Base-by-base conservation (phyloP, 495 filamentous ascomycete genomes). In the Aspergillus conjunctus region DNA sequence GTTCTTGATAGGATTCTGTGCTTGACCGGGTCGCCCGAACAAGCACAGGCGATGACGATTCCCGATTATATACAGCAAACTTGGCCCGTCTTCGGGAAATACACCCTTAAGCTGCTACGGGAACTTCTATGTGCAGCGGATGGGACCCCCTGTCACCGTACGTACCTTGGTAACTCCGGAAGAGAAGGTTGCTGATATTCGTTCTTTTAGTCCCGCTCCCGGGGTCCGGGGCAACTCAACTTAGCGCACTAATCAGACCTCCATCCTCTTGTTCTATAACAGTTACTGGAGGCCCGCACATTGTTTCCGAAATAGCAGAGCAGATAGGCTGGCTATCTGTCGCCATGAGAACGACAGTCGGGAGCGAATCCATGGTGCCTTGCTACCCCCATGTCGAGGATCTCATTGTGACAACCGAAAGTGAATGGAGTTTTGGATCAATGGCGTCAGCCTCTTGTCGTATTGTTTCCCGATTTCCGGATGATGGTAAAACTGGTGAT, bases 291-390 rank as follows among this genome's bases (percentile, higher is more conserved):
- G 26, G 46, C 20, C 46, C 46, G 18, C 26, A 50, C 12, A 12
- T 50, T 22, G 46, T 50, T 50, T 20, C 46, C 22, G 50, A 53
- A 34, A 33, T 53, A 8, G 50, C 30, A 7, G 50, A 53, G 26
- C 50, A 53, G 20, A 33, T 53, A 10, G 50, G 26, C 2, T 53
- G 50, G 50, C 50, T 53, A 17, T n/a, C 12, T 3, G n/a, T 11
- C 12, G 14, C 26, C 9, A 8, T 46, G 18, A 15, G 43, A 46
- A 17, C 15, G 18, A 8, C 43, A 17, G 18, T 17, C 15, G 18
- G 12, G 9, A 17, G 18, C 15, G 8, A 17, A 7, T n/a, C 15
- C 9, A 17, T 46, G 18, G 17, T n/a, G 18, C 9, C 18, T 9
- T 46, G 14, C 18, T 20, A 20, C 17, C 43, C 43, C 9, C 9